Base-by-base conservation (phyloP, 2,329 filamentous ascomycete genomes). In the Aspergillus sclerotialis region DNA sequence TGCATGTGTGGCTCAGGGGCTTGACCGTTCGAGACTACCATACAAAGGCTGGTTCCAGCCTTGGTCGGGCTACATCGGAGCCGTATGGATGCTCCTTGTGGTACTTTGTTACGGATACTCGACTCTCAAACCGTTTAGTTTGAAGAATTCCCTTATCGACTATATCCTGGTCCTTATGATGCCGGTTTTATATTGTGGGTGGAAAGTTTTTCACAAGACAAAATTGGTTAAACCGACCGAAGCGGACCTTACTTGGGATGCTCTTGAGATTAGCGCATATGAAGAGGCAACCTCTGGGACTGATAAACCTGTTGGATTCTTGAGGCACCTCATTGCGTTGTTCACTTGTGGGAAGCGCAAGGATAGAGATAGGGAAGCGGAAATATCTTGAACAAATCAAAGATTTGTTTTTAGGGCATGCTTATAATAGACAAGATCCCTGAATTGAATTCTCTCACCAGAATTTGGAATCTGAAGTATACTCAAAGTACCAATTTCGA, bases 11-110 rank as follows among this genome's bases (percentile, higher is more conserved):
- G 10, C 17, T 4, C 29, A 31, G 12, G 17, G 17, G 8, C 4
- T 31, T 45, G 64, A 71, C 53, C 71, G 76, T 38, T 60, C 49
- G 8, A 58, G 51, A 0, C 56, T 78, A 12, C 74, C 76, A 0
- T 80, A 79, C 58, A 63, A 52, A 24, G 19, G 19, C 19, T 23
- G 19, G 19, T 23, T 23, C 19, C 19, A 23, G 19, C 19, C 19
- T 6, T 23, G 19, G 19, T 6, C 19, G 19, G 10, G 19, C 19
- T 23, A 10, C 19, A 23, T 23, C 19, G 19, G 19, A 23, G 7
- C 10, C 7, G 19, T 23, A 10, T 23, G 19, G 19, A 23, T 23
- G 19, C 7, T 23, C 7, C 6, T 23, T 10, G 10, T 23, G 6
- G 19, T 23, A 6, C 6, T 10, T 10, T 23, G 19, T 10, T 23